A percentile compares a stretch with the other conserved stretches of the same genome.
Evolutionary conservation across 2,329 filamentous ascomycete genomes (phyloP).

Genomic region (Pestalotiopsis sp.): DNA sequence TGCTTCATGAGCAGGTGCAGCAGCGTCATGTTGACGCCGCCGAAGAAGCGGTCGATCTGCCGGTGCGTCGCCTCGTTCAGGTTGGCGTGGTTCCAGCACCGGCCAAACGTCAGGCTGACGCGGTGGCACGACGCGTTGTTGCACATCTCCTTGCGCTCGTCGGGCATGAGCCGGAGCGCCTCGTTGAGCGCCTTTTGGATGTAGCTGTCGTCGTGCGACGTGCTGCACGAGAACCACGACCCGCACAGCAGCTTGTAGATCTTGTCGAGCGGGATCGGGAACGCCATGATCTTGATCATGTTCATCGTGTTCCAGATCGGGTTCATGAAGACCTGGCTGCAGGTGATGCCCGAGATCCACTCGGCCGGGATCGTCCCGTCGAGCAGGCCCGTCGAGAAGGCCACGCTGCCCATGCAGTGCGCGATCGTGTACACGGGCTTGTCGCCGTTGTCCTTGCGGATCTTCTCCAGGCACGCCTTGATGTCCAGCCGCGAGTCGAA

Average conservation of each 20-base stretch:
- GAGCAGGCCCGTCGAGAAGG: constrained; percentile 59
- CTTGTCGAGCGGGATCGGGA: constrained; percentile 50
- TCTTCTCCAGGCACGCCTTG: constrained; percentile 54
- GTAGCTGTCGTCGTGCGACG: constrained; percentile 45
- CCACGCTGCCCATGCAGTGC: constrained; percentile 67
- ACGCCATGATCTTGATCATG: constrained; percentile 54
- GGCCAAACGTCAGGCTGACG: constrained; percentile 60
- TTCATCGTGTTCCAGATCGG: constrained; percentile 60
- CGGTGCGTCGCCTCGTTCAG: constrained; percentile 68
- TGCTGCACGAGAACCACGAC: constrained; percentile 57
- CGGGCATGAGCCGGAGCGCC: constrained; percentile 59
- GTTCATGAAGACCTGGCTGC: constrained; percentile 66
- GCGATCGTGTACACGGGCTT: constrained; percentile 57
- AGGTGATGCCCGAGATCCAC: constrained; percentile 61
- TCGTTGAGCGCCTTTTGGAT: constrained; percentile 58
- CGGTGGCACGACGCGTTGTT: constrained; percentile 65
- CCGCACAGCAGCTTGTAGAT: constrained; percentile 52
- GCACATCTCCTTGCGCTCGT: constrained; percentile 58
- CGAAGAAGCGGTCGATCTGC: constrained; percentile 63
- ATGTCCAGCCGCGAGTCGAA: constrained; percentile 64
- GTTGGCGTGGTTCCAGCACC: constrained; percentile 66
- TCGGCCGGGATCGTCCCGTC: constrained; percentile 59
- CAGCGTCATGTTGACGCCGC: constrained; percentile 62
- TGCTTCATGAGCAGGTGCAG: constrained; percentile 59
- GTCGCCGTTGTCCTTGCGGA: constrained; percentile 41